Percentiles rank a stretch among this genome's conserved stretches.
phyloP scores from a whole-genome alignment of 176 grass and related monocot species.

The Elaeis guineensis region DNA sequence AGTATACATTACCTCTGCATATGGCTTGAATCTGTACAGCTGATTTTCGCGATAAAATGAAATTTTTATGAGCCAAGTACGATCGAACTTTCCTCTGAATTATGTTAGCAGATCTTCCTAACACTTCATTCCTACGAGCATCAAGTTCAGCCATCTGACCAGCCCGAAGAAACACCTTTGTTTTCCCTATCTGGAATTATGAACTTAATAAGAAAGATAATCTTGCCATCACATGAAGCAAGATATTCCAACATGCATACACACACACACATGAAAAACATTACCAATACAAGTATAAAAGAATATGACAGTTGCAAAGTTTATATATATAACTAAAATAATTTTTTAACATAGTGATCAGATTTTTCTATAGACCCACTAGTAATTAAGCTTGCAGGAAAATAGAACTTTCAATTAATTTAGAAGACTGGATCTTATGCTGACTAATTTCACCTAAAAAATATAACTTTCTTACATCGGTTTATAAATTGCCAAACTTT shows the following conservation, averaged over 20 bases:
- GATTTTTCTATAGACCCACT: too few relatives aligned
- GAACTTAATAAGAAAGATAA: constrained; percentile 12
- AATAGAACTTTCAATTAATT: too few relatives aligned
- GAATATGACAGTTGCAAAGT: too few relatives aligned
- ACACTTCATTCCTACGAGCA: constrained; percentile 84
- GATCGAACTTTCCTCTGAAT: constrained; percentile 92
- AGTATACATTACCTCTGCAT: constrained; percentile 50
- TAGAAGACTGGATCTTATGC: too few relatives aligned
- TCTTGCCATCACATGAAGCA: background rate
- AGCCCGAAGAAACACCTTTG: constrained; percentile 95
- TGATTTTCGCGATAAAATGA: constrained; percentile 43
- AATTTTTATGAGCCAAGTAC: constrained; percentile 61
- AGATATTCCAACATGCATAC: background rate
- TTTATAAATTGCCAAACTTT: too few relatives aligned
- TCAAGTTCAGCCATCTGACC: constrained; percentile 99
- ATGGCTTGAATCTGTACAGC: constrained; percentile 71
- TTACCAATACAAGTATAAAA: too few relatives aligned
- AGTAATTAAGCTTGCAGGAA: too few relatives aligned
- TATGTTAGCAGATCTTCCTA: constrained; percentile 75
- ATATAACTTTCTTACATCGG: too few relatives aligned
- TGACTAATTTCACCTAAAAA: too few relatives aligned
- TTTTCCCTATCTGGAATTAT: constrained; percentile 76
- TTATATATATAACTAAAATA: too few relatives aligned
- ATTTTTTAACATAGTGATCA: too few relatives aligned
- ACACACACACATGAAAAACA: too few relatives aligned